Conservation (phyloP, 768 basidiomycete species). For the Symmetrospora coprosmae region DNA sequence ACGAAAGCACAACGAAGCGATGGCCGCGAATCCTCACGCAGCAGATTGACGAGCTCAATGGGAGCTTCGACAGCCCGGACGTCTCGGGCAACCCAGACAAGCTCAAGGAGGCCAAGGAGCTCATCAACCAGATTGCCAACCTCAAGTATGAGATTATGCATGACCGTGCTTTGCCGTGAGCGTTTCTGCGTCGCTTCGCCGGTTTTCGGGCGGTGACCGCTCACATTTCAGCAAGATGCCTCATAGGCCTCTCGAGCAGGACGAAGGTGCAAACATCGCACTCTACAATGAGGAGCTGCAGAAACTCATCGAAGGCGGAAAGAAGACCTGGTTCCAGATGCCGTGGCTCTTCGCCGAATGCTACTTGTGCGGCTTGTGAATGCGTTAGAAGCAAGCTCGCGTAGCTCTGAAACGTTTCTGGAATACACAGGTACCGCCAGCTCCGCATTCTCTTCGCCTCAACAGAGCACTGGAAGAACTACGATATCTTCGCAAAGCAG, state of each 20-base stretch:
- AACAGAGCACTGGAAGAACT: constrained; percentile 55
- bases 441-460: constrained; percentile 48
- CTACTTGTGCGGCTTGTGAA: constrained; percentile 35
- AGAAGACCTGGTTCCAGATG: constrained; percentile 73
- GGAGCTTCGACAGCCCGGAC: not conserved
- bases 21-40: constrained; percentile 11
- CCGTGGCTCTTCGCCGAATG: constrained; percentile 97
- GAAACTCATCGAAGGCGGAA: constrained; percentile 41
- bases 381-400: too few species aligned
- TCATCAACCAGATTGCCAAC: constrained; percentile 13
- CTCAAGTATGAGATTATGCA: constrained; percentile 18
- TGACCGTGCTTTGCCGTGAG: constrained; percentile 5
- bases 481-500: constrained; percentile 68
- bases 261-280: constrained; percentile 55
- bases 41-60: constrained; percentile 12
- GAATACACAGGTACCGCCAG: not conserved
- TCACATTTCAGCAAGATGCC: too few species aligned
- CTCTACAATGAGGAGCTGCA: constrained; percentile 65
- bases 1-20: constrained; percentile 3
- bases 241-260: constrained; percentile 53
- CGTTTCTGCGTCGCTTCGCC: too few species aligned
- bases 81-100: too few species aligned
- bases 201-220: too few species aligned
- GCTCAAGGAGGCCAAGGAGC: constrained; percentile 7
- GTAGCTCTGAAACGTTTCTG: too few species aligned